These are phyloP conservation scores for Xylariales sp. DNA, from an alignment of 2,329 filamentous ascomycete species.

Conservation along the genomic window DNA sequence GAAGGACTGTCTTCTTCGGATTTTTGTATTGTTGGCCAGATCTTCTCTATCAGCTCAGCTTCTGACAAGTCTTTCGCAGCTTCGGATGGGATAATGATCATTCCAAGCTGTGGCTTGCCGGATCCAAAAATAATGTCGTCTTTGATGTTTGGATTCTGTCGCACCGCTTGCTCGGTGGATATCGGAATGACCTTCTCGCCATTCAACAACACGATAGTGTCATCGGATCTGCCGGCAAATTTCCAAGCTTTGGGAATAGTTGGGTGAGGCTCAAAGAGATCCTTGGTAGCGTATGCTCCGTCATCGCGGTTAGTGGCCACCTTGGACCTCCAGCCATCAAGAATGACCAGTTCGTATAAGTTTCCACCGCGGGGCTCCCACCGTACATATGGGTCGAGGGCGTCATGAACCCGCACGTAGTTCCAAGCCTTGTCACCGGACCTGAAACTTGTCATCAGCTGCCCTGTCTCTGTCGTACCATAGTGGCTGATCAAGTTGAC, in stretches of 20 bases:
- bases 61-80: slow-evolving; percentile 11
- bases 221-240: slow-evolving; percentile 29
- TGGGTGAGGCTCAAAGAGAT: slow-evolving; percentile 30
- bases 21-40: slow-evolving; percentile 29
- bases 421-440: slow-evolving; percentile 56
- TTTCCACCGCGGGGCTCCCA: slow-evolving; percentile 27
- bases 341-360: slow-evolving; percentile 31
- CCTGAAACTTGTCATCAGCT: slow-evolving; percentile 57
- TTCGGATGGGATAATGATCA: slow-evolving; percentile 27
- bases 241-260: slow-evolving; percentile 29
- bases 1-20: slow-evolving; percentile 24
- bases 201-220: slow-evolving; percentile 28
- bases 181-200: slow-evolving; percentile 30
- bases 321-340: slow-evolving; percentile 33
- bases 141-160: slow-evolving; percentile 39
- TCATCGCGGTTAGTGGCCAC: slow-evolving; percentile 25
- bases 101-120: slow-evolving; percentile 40
- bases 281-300: slow-evolving; percentile 29
- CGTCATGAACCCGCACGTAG: slow-evolving; percentile 47
- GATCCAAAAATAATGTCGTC: slow-evolving; percentile 51
- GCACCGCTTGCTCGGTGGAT: slow-evolving; percentile 38
- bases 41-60: slow-evolving; percentile 21
- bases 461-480: slow-evolving; percentile 58
- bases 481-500: slow-evolving; percentile 54
- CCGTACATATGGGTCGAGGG: slow-evolving; percentile 30